phyloP scores from a whole-genome alignment of 2,329 filamentous ascomycete species.

The Botryosphaeria agaves region DNA sequence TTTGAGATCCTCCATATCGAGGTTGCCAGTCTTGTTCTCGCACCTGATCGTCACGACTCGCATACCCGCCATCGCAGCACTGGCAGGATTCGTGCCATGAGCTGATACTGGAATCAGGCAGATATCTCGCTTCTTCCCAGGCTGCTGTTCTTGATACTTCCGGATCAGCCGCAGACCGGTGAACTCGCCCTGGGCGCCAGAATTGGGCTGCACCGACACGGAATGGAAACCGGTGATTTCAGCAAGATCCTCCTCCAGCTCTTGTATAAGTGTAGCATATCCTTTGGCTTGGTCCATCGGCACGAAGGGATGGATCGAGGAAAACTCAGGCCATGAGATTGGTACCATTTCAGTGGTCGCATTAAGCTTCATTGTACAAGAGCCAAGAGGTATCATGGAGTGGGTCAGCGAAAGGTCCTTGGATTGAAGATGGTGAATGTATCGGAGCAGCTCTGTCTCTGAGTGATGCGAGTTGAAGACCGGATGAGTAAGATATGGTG shows the following conservation, averaged over 20 bases:
- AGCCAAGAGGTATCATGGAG: conserved; percentile 94
- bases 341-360: conserved; percentile 86
- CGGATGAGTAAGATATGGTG: conserved; percentile 66
- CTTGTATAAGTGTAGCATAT: conserved; percentile 51
- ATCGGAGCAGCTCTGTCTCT: conserved; percentile 83
- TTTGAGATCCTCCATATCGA: conserved; percentile 72
- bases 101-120: conserved; percentile 91
- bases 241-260: conserved; percentile 59
- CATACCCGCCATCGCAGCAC: conserved; percentile 92
- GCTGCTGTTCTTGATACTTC: conserved; percentile 57
- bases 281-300: conserved; percentile 46
- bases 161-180: conserved; percentile 77
- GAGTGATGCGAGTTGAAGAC: conserved; percentile 94
- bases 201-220: conserved; percentile 88
- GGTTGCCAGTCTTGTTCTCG: conserved; percentile 69
- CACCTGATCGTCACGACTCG: conserved; percentile 86
- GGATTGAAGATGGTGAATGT: conserved; percentile 83
- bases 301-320: conserved; percentile 67
- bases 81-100: conserved; percentile 90
- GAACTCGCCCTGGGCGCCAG: conserved; percentile 90
- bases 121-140: conserved; percentile 60
- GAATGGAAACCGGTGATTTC: conserved; percentile 79
- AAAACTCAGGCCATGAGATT: conserved; percentile 58
- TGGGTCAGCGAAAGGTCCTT: conserved; percentile 89
- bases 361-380: conserved; percentile 98